These are phyloP conservation scores for Penicillium cataractarum DNA, from an alignment of 495 filamentous ascomycete genomes.

Conservation along the genomic window DNA sequence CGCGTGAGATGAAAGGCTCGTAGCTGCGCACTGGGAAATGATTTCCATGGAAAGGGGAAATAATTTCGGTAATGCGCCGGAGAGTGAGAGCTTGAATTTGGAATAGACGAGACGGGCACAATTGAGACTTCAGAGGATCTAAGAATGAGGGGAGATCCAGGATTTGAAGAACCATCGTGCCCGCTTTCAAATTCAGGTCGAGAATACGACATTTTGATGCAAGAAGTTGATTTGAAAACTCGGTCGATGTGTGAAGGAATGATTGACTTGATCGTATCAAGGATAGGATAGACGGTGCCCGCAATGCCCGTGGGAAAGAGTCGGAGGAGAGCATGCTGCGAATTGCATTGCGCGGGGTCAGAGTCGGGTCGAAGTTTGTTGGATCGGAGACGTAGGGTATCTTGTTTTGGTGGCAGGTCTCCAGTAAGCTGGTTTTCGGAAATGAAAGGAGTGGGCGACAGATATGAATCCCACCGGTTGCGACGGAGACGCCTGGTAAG, in stretches of 20 bases:
- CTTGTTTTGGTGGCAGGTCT: conserved; percentile 67
- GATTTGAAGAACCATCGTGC: conserved; percentile 46
- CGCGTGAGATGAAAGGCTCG: conserved; percentile 27
- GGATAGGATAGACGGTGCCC: conserved; percentile 62
- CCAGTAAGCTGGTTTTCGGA: conserved; percentile 69
- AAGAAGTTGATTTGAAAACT: conserved; percentile 43
- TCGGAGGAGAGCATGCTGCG: conserved; percentile 63
- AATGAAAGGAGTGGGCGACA: conserved; percentile 77
- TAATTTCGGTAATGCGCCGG: conserved; percentile 46
- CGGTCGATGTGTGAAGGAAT: conserved; percentile 30
- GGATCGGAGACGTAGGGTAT: conserved; percentile 80
- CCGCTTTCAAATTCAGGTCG: conserved; percentile 41
- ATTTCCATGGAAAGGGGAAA: conserved; percentile 46
- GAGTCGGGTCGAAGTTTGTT: conserved; percentile 79
- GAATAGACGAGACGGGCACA: conserved; percentile 4
- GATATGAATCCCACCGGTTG: conserved; percentile 70
- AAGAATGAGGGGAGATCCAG: conserved; percentile 18
- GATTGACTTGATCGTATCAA: conserved; percentile 46
- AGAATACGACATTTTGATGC: conserved; percentile 38
- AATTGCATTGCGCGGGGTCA: conserved; percentile 80
- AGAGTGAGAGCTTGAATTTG: conserved; percentile 41
- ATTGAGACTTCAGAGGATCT: conserved; percentile 16
- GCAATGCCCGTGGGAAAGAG: conserved; percentile 69
- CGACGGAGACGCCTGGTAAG: conserved; percentile 42
- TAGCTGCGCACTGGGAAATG: conserved; percentile 42